These are phyloP conservation scores for Wickerhamiella shivajii DNA, from an alignment of 805 yeast species.

Conservation along the genomic window DNA sequence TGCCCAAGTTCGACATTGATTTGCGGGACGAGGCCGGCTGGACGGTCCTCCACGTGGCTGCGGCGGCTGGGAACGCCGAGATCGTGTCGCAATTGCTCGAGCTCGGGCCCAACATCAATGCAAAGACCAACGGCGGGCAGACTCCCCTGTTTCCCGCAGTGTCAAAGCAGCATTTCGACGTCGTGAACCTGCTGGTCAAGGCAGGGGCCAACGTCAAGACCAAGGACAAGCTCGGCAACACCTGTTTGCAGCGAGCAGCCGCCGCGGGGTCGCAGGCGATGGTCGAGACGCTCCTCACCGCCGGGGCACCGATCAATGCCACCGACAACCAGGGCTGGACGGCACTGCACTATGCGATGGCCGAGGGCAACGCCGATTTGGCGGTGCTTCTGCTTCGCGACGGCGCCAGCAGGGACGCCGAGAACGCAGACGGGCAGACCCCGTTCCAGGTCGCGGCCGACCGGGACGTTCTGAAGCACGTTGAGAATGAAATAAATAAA, in stretches of 20 bases:
- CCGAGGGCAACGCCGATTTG: conserved; percentile 77
- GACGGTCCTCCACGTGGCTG: conserved; percentile 77
- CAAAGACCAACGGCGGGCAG: conserved; percentile 48
- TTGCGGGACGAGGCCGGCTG: conserved; percentile 69
- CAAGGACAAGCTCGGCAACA: conserved; percentile 51
- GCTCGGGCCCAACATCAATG: conserved; percentile 34
- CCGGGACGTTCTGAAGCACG: conserved; percentile 1
- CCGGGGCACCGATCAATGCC: conserved; percentile 50
- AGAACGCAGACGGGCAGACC: conserved; percentile 25
- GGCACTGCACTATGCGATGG: conserved; percentile 74
- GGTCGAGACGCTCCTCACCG: conserved; percentile 38
- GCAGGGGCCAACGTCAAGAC: conserved; percentile 46
- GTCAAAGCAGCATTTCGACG: conserved; percentile 44
- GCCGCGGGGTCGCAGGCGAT: conserved; percentile 52
- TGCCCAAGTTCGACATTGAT: conserved; percentile 41
- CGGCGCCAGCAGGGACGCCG: conserved; percentile 50
- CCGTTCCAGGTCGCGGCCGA: conserved; percentile 38
- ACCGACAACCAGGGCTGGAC: conserved; percentile 66
- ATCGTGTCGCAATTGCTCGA: conserved; percentile 34
- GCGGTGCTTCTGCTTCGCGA: conserved; percentile 43
- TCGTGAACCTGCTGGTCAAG: conserved; percentile 40
- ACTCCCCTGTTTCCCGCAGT: conserved; percentile 68
- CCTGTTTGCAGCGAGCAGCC: conserved; percentile 73
- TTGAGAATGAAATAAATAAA: not conserved
- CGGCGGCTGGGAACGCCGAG: conserved; percentile 53